Evolutionary conservation across 129 eudicot species (phyloP).

Genomic region (Scalesia atractyloides): DNA sequence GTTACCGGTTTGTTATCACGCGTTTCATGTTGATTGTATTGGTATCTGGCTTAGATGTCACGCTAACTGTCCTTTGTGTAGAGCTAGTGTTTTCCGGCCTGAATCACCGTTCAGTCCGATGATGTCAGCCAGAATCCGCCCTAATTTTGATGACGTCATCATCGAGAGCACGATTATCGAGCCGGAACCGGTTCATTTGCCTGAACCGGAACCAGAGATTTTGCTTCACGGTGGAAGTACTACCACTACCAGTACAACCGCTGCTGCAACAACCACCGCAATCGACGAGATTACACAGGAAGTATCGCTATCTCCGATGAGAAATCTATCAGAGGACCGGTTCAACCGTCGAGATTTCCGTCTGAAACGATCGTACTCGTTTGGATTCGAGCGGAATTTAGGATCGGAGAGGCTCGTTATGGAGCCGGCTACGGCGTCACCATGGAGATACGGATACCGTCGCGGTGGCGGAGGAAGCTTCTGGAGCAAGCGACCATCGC

Average conservation of each 20-base stretch:
- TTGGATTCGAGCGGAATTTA: conserved; percentile 83
- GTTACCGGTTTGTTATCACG: conserved; percentile 82
- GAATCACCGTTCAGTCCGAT: conserved; percentile 78
- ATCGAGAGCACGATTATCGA: conserved; percentile 51
- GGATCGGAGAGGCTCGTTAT: conserved; percentile 73
- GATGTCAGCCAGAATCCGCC: conserved; percentile 90
- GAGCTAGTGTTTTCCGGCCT: conserved; percentile 66
- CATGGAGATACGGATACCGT: conserved; percentile 65
- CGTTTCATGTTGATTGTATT: conserved; percentile 91
- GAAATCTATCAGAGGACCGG: conserved; percentile 52
- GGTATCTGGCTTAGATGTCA: conserved; percentile 90
- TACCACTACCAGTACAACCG: too few relatives aligned
- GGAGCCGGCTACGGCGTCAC: conserved; percentile 81
- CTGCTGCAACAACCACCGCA: background rate
- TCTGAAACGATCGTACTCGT: conserved; percentile 81
- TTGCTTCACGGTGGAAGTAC: conserved; percentile 33
- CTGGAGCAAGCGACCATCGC: conserved; percentile 84
- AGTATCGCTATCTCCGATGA: conserved; percentile 52
- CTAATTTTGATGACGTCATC: conserved; percentile 75
- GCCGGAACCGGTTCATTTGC: conserved; percentile 19
- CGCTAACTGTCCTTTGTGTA: conserved; percentile 94
- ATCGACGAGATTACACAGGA: conserved; percentile 52
- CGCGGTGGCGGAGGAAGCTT: conserved; percentile 63
- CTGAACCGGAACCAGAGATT: conserved; percentile 1
- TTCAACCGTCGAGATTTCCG: conserved; percentile 57